These are phyloP conservation scores for Neofusicoccum sp. DNA, from an alignment of 2,329 filamentous ascomycete genomes.

Conservation along the genomic window DNA sequence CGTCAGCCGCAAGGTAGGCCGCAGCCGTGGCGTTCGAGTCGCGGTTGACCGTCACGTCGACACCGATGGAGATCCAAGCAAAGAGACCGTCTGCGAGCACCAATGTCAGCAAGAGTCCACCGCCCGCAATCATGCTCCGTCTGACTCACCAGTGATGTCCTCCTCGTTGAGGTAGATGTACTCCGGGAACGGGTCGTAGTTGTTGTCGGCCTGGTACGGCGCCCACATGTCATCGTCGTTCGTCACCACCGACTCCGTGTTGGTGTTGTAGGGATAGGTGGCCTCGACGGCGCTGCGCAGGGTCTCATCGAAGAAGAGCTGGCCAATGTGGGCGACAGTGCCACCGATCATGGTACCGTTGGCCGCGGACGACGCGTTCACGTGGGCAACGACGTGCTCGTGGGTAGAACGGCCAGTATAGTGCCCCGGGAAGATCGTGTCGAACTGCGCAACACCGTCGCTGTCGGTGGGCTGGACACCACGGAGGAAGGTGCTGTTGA, in stretches of 20 bases:
- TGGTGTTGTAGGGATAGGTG: slow-evolving; percentile 48
- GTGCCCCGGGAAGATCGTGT: slow-evolving; percentile 50
- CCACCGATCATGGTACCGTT: slow-evolving; percentile 57
- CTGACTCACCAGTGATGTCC: slow-evolving; percentile 25
- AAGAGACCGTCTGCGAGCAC: slow-evolving; percentile 32
- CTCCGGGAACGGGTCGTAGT: slow-evolving; percentile 57
- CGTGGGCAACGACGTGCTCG: slow-evolving; percentile 40
- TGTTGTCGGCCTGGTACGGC: slow-evolving; percentile 29
- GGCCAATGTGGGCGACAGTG: slow-evolving; percentile 61
- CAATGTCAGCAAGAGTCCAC: neutral
- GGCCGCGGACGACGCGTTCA: slow-evolving; percentile 42
- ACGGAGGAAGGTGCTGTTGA: slow-evolving; percentile 47
- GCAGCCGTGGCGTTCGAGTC: slow-evolving; percentile 10
- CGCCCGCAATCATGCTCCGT: slow-evolving; percentile 36
- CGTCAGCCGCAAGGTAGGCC: slow-evolving; percentile 17
- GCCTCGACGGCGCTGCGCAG: slow-evolving; percentile 56
- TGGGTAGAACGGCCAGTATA: slow-evolving; percentile 43
- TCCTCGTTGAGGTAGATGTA: slow-evolving; percentile 51
- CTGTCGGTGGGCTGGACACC: slow-evolving; percentile 51
- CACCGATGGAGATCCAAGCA: slow-evolving; percentile 31
- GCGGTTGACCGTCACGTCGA: slow-evolving; percentile 14
- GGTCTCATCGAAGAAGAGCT: slow-evolving; percentile 66
- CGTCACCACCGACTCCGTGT: slow-evolving; percentile 47
- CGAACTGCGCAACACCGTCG: slow-evolving; percentile 54
- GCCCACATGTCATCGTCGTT: slow-evolving; percentile 45